Conservation (phyloP, 2,329 filamentous ascomycete species). For the Ambrosiella cleistominuta region DNA sequence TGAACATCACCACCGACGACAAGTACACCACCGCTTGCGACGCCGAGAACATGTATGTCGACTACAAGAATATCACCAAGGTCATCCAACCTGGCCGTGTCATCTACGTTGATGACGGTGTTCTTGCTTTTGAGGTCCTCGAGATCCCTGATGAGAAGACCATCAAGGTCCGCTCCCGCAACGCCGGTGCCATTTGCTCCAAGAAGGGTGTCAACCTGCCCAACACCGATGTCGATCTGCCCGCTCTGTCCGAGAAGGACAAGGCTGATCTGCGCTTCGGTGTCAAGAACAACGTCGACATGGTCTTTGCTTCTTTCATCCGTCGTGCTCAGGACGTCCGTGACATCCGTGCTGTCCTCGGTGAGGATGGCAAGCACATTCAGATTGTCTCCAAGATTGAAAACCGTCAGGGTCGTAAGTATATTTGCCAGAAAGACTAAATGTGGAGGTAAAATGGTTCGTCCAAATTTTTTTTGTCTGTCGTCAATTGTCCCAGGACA, state of each 20-base stretch:
- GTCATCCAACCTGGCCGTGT: conserved; percentile 80
- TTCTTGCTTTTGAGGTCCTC: conserved; percentile 88
- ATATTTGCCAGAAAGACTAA: background rate
- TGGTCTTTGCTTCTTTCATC: conserved; percentile 98
- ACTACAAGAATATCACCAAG: conserved; percentile 99
- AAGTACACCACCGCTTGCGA: conserved; percentile 71
- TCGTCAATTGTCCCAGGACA: background rate
- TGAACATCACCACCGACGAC: conserved; percentile 96
- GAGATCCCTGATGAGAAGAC: conserved; percentile 79
- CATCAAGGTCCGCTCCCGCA: conserved; percentile 69
- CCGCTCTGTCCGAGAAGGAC: conserved; percentile 95
- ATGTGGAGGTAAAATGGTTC: background rate
- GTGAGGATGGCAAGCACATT: conserved; percentile 82
- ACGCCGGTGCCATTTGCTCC: conserved; percentile 97
- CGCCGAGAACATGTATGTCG: conserved; percentile 92
- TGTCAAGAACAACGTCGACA: conserved; percentile 97
- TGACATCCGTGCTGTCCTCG: conserved; percentile 80
- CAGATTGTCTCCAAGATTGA: conserved; percentile 99
- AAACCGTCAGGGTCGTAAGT: conserved; percentile 73
- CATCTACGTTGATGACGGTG: conserved; percentile 97
- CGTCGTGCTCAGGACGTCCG: conserved; percentile 83
- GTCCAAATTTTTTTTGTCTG: background rate
- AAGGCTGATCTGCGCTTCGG: conserved; percentile 85
- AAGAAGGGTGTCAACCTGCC: conserved; percentile 99
- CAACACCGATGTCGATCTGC: conserved; percentile 96